A percentile compares a stretch with the other conserved stretches of the same genome.
Conservation (phyloP, 2,329 filamentous ascomycete species). For the Pseudocercospora fuligena region DNA sequence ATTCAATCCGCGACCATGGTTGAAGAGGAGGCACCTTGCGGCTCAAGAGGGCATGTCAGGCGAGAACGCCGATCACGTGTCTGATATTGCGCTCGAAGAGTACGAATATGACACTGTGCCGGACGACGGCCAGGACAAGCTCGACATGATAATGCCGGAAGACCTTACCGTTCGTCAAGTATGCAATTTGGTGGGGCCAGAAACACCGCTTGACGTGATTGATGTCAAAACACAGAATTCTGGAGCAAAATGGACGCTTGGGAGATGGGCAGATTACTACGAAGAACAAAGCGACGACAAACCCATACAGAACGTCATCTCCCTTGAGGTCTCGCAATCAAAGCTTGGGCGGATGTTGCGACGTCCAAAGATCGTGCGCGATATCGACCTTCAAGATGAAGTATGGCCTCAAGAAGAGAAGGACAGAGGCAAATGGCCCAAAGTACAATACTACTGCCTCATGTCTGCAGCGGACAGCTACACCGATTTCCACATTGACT, state of each 20-base stretch:
- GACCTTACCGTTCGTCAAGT: constrained; percentile 67
- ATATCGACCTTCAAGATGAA: constrained; percentile 62
- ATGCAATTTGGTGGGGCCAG: constrained; percentile 66
- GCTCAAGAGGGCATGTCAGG: constrained; percentile 9
- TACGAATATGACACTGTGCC: constrained; percentile 55
- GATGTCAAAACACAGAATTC: constrained; percentile 72
- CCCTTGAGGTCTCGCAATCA: constrained; percentile 69
- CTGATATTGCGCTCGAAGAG: constrained; percentile 41
- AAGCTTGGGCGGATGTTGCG: constrained; percentile 65
- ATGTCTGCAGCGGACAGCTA: constrained; percentile 75
- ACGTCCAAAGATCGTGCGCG: constrained; percentile 67
- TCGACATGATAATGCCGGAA: constrained; percentile 71
- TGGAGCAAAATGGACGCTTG: constrained; percentile 67
- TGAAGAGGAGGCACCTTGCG: constrained; percentile 17
- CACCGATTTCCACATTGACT: constrained; percentile 74
- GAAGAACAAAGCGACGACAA: constrained; percentile 65
- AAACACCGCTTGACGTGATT: constrained; percentile 68
- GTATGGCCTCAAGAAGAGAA: constrained; percentile 60
- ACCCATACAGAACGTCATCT: constrained; percentile 70
- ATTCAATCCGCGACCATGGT: constrained; percentile 60
- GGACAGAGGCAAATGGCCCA: constrained; percentile 62
- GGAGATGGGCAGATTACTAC: constrained; percentile 70
- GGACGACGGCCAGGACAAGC: constrained; percentile 67
- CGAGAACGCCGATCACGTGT: constrained; percentile 37
- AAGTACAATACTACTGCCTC: constrained; percentile 70